Percentiles rank a stretch among this genome's conserved stretches.
Evolutionary conservation across 106 monocot species (phyloP).

Genomic region (Ottelia alismoides): DNA sequence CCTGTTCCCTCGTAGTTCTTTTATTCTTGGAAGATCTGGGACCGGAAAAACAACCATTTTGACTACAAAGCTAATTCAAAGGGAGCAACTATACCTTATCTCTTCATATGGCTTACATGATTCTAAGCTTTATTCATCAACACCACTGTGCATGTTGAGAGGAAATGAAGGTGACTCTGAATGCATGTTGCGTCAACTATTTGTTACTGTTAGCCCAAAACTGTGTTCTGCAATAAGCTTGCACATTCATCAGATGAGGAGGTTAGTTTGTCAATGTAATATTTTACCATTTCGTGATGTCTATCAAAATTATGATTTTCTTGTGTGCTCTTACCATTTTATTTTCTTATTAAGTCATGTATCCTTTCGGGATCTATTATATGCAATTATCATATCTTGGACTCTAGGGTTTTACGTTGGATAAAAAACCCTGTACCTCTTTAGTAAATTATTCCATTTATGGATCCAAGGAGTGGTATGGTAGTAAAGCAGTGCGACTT

Average conservation of each 20-base stretch:
- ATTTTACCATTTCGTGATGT: background rate
- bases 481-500: too few species aligned
- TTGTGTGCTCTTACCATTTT: too few species aligned
- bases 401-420: too few species aligned
- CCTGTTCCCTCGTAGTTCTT: constrained; percentile 7
- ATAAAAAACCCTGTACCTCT: too few species aligned
- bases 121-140: background rate
- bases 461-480: too few species aligned
- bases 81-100: constrained; percentile 10
- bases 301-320: too few species aligned
- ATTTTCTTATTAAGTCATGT: too few species aligned
- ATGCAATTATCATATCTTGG: too few species aligned
- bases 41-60: constrained; percentile 27
- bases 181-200: constrained; percentile 3
- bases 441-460: too few species aligned
- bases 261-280: constrained; percentile 1
- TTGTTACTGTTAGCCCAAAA: constrained; percentile 27
- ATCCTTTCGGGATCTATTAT: too few species aligned
- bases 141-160: background rate
- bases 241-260: constrained; percentile 10
- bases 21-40: constrained; percentile 26
- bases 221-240: constrained; percentile 13
- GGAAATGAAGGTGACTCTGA: background rate
- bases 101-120: constrained; percentile 5
- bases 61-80: constrained; percentile 17